These are phyloP conservation scores for Tetrahymena elliotti DNA, from an alignment of 73 alveolate genomes.

Conservation along the genomic window DNA sequence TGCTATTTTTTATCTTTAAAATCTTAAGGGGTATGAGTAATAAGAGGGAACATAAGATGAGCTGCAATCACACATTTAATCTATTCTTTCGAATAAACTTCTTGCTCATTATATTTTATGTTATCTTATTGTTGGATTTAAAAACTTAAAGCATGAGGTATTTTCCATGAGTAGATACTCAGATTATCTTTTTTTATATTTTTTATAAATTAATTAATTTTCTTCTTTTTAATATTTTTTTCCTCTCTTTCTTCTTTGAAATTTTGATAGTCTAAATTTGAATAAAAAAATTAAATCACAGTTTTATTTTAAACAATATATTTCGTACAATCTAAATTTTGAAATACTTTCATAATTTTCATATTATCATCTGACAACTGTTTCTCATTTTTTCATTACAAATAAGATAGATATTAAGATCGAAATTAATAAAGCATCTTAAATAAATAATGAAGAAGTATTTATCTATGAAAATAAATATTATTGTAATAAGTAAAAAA, in stretches of 20 bases:
- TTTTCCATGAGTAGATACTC: not conserved
- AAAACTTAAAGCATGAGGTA: not conserved
- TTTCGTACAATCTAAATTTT: no score
- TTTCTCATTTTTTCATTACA: no score
- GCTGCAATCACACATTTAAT: not conserved
- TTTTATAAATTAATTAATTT: not conserved
- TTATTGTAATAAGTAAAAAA: no score
- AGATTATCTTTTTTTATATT: not conserved
- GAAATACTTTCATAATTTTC: not conserved
- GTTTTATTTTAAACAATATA: no score
- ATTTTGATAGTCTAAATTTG: not conserved
- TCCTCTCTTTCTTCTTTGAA: not conserved
- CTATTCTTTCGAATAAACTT: not conserved
- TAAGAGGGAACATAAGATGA: not conserved
- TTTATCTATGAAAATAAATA: no score
- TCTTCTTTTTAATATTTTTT: not conserved
- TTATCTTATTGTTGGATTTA: not conserved
- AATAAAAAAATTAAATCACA: no score
- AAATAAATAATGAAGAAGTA: no score
- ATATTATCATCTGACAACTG: no score
- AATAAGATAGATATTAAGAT: no score
- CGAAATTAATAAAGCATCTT: no score
- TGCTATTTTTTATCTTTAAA: not conserved
- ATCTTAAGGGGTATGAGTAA: not conserved
- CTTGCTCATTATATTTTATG: not conserved